Conservation (phyloP, 805 yeast genomes). For the Ogataea pini region DNA sequence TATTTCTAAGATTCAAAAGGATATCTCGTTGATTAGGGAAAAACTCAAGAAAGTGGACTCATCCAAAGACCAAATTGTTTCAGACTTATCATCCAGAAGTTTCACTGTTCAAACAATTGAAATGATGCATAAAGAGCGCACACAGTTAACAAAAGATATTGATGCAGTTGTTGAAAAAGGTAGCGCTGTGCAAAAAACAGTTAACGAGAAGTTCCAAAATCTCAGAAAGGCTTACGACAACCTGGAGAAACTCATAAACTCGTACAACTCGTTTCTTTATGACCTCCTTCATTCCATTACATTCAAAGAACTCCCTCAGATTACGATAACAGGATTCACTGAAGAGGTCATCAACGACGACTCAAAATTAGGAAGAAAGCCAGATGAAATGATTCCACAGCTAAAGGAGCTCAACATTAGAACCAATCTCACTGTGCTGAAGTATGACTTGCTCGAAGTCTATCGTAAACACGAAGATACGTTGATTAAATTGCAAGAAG, state of each 20-base stretch:
- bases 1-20: slow-evolving; percentile 56
- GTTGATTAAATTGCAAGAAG: slow-evolving; percentile 56
- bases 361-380: slow-evolving; percentile 47
- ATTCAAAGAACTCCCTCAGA: slow-evolving; percentile 22
- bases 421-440: slow-evolving; percentile 42
- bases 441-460: slow-evolving; percentile 46
- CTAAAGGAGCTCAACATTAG: slow-evolving; percentile 34
- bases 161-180: slow-evolving; percentile 45
- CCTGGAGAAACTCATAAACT: slow-evolving; percentile 51
- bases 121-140: slow-evolving; percentile 60
- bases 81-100: slow-evolving; percentile 53
- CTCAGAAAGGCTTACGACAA: slow-evolving; percentile 51
- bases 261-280: slow-evolving; percentile 57
- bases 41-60: slow-evolving; percentile 40
- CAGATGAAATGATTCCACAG: slow-evolving; percentile 44
- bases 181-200: slow-evolving; percentile 44
- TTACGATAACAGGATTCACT: slow-evolving; percentile 27
- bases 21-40: slow-evolving; percentile 48
- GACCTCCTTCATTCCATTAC: slow-evolving; percentile 41
- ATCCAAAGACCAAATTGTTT: slow-evolving; percentile 42
- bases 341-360: slow-evolving; percentile 37
- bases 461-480: slow-evolving; percentile 59
- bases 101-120: slow-evolving; percentile 65
- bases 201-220: slow-evolving; percentile 50
- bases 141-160: slow-evolving; percentile 53